Conservation (phyloP, 192 early-diverging fungal species). For the Podila clonocystis region DNA sequence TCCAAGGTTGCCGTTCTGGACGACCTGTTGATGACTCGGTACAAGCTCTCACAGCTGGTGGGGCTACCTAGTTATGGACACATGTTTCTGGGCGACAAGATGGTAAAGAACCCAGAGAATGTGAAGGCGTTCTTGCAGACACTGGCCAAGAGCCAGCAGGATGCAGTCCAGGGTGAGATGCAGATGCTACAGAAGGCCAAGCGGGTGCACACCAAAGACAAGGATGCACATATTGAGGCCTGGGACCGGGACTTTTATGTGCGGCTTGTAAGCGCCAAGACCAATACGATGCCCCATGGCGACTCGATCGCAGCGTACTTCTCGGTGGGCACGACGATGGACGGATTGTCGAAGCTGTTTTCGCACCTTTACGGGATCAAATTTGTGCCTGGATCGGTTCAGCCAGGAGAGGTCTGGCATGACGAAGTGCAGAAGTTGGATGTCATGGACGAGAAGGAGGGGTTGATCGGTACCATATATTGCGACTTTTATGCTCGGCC, state of each 20-base stretch:
- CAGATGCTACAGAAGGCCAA: slow-evolving; percentile 71
- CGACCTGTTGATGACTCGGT: slow-evolving; percentile 75
- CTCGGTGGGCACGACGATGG: slow-evolving; percentile 87
- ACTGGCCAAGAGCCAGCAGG: slow-evolving; percentile 60
- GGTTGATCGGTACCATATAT: slow-evolving; percentile 91
- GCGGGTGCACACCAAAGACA: slow-evolving; percentile 81
- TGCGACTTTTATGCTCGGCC: slow-evolving; percentile 89
- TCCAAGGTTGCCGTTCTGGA: slow-evolving; percentile 78
- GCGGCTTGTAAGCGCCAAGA: slow-evolving; percentile 47
- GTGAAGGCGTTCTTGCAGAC: slow-evolving; percentile 88
- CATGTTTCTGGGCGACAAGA: slow-evolving; percentile 90
- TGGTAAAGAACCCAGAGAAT: slow-evolving; percentile 87
- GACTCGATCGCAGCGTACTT: slow-evolving; percentile 78
- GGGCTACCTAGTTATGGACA: slow-evolving; percentile 87
- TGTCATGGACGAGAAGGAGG: slow-evolving; percentile 89
- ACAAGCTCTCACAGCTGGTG: slow-evolving; percentile 76
- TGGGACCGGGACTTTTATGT: slow-evolving; percentile 90
- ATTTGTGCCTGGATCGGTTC: slow-evolving; percentile 72
- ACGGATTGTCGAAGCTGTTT: slow-evolving; percentile 89
- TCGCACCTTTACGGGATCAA: slow-evolving; percentile 87
- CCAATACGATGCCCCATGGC: slow-evolving; percentile 49
- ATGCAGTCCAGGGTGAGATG: slow-evolving; percentile 87
- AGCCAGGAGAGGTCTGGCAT: slow-evolving; percentile 92
- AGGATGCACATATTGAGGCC: slow-evolving; percentile 78
- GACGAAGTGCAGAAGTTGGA: slow-evolving; percentile 90